Conservation (phyloP, 805 yeast genomes). For the Metschnikowia reukaufii region DNA sequence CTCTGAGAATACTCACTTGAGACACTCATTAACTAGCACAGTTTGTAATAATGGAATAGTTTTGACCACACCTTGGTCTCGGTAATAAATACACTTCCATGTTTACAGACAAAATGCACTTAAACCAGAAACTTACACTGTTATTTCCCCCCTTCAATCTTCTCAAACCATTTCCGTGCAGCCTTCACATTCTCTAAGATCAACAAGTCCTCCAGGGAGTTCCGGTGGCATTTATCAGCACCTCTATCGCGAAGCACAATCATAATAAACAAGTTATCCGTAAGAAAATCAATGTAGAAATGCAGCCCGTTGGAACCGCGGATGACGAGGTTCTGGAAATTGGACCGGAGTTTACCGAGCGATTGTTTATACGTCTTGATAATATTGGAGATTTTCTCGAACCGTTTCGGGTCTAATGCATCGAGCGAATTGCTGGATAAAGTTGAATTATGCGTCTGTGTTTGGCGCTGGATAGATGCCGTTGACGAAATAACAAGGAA, state of each 20-base stretch:
- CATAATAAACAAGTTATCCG: constrained; percentile 62
- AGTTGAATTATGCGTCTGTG: constrained; percentile 12
- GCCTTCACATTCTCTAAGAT: constrained; percentile 57
- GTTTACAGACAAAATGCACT: not conserved
- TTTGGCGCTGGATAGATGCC: constrained; percentile 39
- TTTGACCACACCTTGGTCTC: no score
- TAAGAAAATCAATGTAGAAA: constrained; percentile 53
- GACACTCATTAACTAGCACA: no score
- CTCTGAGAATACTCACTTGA: no score
- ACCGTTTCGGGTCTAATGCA: constrained; percentile 80
- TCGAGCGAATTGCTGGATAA: constrained; percentile 13
- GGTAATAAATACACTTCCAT: no score
- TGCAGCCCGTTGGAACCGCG: constrained; percentile 54
- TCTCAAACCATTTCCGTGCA: constrained; percentile 55
- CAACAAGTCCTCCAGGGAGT: constrained; percentile 44
- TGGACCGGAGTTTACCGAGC: constrained; percentile 81
- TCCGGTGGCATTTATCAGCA: constrained; percentile 21
- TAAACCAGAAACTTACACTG: not conserved
- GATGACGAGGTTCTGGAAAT: constrained; percentile 72
- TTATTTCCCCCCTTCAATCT: constrained; percentile 33
- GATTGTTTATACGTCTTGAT: constrained; percentile 94
- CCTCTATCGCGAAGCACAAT: constrained; percentile 50
- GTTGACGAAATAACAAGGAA: constrained; percentile 76
- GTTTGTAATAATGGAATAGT: no score
- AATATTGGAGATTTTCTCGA: constrained; percentile 90